Percentiles rank a stretch among this genome's conserved stretches.
Evolutionary conservation across 177 flowering plant genomes (phyloP).

Genomic region (Vitis hybrid): DNA sequence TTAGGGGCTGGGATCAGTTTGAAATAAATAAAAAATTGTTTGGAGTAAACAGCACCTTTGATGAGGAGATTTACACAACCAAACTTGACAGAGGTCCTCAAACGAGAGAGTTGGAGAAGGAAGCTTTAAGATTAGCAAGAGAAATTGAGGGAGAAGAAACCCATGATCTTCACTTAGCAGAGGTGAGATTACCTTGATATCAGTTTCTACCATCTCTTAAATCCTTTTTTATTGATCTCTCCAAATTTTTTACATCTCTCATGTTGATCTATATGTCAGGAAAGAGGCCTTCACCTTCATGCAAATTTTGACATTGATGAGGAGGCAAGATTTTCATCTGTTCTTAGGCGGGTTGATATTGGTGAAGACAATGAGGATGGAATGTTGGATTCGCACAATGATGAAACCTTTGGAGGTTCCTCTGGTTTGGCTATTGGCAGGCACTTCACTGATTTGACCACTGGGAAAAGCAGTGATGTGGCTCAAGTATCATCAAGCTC

Average conservation of each 20-base stretch:
- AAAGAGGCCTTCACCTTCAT: conserved; percentile 63
- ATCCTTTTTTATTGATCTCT: conserved; percentile 1
- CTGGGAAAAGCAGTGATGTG: conserved; percentile 46
- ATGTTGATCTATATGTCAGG: conserved; percentile 44
- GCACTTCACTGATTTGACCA: conserved; percentile 35
- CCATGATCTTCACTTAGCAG: conserved; percentile 88
- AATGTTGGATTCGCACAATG: conserved; percentile 49
- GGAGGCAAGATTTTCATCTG: conserved; percentile 88
- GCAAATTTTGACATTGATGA: conserved; percentile 79
- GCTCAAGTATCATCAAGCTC: conserved; percentile 44
- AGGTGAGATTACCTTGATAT: conserved; percentile 45
- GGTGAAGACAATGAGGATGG: conserved; percentile 68
- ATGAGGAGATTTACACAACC: conserved; percentile 98
- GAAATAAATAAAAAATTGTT: conserved; percentile 80
- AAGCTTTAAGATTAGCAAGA: conserved; percentile 86
- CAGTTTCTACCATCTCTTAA: background rate
- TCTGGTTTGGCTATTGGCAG: conserved; percentile 33
- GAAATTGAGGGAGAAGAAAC: conserved; percentile 98
- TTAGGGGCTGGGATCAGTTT: conserved; percentile 96
- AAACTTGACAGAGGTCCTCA: conserved; percentile 94
- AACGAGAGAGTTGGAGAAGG: conserved; percentile 72
- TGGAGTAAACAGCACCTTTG: conserved; percentile 96
- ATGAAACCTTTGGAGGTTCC: conserved; percentile 74
- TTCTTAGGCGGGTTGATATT: conserved; percentile 55
- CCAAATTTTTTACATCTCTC: background rate